Percentiles rank a stretch among this genome's conserved stretches.
Evolutionary conservation across 495 filamentous ascomycete species (phyloP).

Genomic region (Aspergillus baeticus): DNA sequence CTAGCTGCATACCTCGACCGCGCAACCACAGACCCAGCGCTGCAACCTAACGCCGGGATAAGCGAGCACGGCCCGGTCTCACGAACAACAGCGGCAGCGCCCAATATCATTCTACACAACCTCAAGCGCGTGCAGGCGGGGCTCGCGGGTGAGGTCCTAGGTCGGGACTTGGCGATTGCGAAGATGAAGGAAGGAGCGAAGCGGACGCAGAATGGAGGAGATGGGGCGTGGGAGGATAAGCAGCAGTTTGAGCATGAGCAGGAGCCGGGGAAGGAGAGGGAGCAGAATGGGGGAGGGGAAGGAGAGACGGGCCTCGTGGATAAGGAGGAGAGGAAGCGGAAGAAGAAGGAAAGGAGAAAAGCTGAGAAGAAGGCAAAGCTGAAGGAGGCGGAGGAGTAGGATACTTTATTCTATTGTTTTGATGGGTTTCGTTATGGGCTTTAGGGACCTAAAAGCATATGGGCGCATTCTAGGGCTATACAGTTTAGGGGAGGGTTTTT

Average conservation of each 20-base stretch:
- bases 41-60: constrained; percentile 66
- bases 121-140: constrained; percentile 66
- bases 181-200: constrained; percentile 37
- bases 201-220: constrained; percentile 17
- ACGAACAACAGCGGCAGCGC: constrained; percentile 50
- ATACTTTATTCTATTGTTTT: constrained; percentile 11
- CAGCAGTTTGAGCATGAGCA: constrained; percentile 46
- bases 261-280: constrained; percentile 25
- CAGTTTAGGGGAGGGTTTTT: constrained; percentile 3
- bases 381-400: constrained; percentile 30
- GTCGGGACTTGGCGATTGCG: constrained; percentile 43
- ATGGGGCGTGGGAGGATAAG: constrained; percentile 51
- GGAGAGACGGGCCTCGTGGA: constrained; percentile 30
- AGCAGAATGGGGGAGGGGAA: constrained; percentile 26
- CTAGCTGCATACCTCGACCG: constrained; percentile 58
- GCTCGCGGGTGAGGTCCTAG: constrained; percentile 56
- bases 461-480: constrained; percentile 7
- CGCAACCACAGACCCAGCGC: constrained; percentile 54
- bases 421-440: neutral
- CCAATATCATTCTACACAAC: constrained; percentile 61
- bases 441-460: constrained; percentile 10
- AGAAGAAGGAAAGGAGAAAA: constrained; percentile 50
- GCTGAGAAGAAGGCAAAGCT: constrained; percentile 45
- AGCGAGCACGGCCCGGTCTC: constrained; percentile 58
- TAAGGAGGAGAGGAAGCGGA: constrained; percentile 49